Evolutionary conservation across 768 basidiomycete species (phyloP).

Genomic region (Lentinula boryana): DNA sequence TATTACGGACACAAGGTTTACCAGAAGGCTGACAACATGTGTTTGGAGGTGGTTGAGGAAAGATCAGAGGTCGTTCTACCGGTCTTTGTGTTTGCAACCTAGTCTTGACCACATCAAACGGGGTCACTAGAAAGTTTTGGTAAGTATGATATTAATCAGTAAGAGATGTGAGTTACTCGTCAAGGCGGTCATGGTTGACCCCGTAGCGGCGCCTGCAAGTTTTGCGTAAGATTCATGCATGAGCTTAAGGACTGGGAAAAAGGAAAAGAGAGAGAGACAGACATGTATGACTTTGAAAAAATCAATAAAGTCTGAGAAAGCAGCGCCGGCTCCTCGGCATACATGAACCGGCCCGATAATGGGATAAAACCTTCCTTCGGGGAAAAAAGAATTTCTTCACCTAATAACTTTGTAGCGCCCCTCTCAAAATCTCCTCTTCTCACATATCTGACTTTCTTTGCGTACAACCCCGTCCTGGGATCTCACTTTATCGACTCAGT

Average conservation of each 20-base stretch:
- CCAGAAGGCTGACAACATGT: slow-evolving; percentile 68
- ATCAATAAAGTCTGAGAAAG: not conserved
- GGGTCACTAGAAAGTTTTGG: slow-evolving; percentile 77
- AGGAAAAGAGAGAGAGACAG: slow-evolving; percentile 4
- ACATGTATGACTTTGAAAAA: slow-evolving; percentile 29
- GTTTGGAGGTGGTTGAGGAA: slow-evolving; percentile 46
- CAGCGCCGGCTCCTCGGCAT: not conserved
- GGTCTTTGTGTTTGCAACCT: slow-evolving; percentile 90
- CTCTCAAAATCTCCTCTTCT: not conserved
- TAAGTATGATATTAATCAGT: not conserved
- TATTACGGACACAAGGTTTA: slow-evolving; percentile 59
- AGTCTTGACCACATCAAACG: slow-evolving; percentile 97
- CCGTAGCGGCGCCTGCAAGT: slow-evolving; percentile 71
- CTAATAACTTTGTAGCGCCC: not conserved
- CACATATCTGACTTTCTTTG: not conserved
- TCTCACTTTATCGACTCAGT: not conserved
- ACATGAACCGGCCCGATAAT: not conserved
- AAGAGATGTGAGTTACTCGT: slow-evolving; percentile 50
- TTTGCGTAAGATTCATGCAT: slow-evolving; percentile 77
- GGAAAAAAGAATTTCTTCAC: not conserved
- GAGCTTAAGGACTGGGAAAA: slow-evolving; percentile 7
- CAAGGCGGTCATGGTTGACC: slow-evolving; percentile 75
- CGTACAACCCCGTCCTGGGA: not conserved
- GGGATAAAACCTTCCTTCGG: not conserved
- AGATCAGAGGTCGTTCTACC: slow-evolving; percentile 34